Conservation (phyloP, 2,329 filamentous ascomycete genomes). For the Alternaria panax region DNA sequence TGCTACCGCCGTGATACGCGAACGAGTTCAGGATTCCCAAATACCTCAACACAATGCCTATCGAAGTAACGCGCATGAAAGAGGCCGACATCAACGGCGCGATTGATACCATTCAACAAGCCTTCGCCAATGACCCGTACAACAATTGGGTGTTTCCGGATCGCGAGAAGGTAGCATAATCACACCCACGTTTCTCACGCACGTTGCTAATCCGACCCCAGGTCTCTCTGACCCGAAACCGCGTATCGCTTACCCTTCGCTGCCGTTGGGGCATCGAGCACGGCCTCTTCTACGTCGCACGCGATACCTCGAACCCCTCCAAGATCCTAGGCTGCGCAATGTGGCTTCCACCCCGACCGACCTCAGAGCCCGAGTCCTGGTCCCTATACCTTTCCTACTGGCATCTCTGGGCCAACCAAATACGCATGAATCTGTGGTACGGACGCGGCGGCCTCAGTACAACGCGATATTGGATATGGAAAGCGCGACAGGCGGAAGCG, state of each 20-base stretch:
- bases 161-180: conserved; percentile 57
- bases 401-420: conserved; percentile 71
- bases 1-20: not conserved
- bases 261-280: conserved; percentile 75
- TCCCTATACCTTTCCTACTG: conserved; percentile 68
- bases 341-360: conserved; percentile 69
- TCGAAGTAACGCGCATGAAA: conserved; percentile 64
- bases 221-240: conserved; percentile 63
- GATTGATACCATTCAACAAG: conserved; percentile 70
- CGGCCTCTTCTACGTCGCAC: conserved; percentile 73
- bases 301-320: conserved; percentile 58
- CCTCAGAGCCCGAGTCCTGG: conserved; percentile 63
- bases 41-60: conserved; percentile 41
- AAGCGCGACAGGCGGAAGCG: conserved; percentile 67
- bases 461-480: conserved; percentile 77
- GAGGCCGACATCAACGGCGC: conserved; percentile 69
- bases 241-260: conserved; percentile 68
- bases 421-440: conserved; percentile 71
- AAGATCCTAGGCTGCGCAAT: conserved; percentile 74
- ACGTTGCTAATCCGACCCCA: not conserved
- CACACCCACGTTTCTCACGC: not conserved
- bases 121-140: conserved; percentile 72
- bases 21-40: not conserved
- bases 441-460: conserved; percentile 73
- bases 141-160: conserved; percentile 70